These are phyloP conservation scores for Lentinus brumalis DNA, from an alignment of 768 basidiomycete species.

Conservation along the genomic window DNA sequence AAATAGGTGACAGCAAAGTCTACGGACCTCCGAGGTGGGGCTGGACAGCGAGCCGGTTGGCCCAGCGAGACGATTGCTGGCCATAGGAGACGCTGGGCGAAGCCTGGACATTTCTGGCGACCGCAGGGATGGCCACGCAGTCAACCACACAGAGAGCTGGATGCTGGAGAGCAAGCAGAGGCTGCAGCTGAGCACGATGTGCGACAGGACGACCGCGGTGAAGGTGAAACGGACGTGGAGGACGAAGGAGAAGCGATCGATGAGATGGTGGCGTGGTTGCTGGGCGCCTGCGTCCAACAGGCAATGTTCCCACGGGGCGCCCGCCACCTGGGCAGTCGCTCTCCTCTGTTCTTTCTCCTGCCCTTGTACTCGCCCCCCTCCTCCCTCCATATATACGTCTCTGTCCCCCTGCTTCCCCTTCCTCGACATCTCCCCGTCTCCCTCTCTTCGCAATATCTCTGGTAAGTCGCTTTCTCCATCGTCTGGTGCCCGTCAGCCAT, in stretches of 20 bases:
- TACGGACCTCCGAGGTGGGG: not conserved
- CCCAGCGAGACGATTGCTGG: not conserved
- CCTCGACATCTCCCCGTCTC: slow-evolving; percentile 17
- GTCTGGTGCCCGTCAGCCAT: slow-evolving; percentile 12
- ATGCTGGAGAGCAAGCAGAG: no score
- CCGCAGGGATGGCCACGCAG: not conserved
- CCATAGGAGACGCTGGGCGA: not conserved
- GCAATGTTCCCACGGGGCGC: slow-evolving; percentile 23
- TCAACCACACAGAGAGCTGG: no score
- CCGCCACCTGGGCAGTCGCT: slow-evolving; percentile 31
- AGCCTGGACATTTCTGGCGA: not conserved
- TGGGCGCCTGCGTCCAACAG: slow-evolving; percentile 1
- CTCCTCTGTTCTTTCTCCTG: slow-evolving; percentile 30
- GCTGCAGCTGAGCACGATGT: not conserved
- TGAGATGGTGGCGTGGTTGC: slow-evolving; percentile 8
- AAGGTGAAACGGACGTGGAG: not conserved
- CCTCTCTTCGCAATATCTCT: not conserved
- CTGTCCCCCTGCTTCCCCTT: slow-evolving; percentile 27
- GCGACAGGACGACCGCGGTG: no score
- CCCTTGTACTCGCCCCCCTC: slow-evolving; percentile 23
- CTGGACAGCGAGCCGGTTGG: not conserved
- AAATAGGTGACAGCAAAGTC: not conserved
- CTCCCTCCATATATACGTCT: slow-evolving; percentile 10
- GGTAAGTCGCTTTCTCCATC: not conserved
- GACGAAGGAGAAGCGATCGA: slow-evolving; percentile 5